phyloP scores from a whole-genome alignment of 805 yeast genomes.

The Candida sanyiensis region DNA sequence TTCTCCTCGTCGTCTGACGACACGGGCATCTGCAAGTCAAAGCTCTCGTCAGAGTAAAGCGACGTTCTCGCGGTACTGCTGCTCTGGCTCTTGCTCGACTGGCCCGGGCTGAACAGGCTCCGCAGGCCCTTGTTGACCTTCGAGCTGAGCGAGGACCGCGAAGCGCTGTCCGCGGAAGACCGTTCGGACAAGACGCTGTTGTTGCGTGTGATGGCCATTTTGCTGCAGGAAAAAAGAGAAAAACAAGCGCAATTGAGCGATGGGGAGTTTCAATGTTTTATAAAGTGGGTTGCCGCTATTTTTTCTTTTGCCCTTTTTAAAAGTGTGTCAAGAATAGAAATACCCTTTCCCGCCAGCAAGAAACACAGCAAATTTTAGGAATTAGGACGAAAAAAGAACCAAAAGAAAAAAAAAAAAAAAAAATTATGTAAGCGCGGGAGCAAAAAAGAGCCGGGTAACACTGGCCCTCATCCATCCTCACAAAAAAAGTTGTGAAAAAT shows the following conservation, averaged over 20 bases:
- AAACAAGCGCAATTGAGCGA: background rate
- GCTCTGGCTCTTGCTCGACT: no score
- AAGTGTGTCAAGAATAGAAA: no score
- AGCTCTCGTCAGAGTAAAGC: no score
- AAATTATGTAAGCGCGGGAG: no score
- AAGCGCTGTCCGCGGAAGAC: background rate
- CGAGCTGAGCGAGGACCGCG: constrained; percentile 3
- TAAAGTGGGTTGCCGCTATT: no score
- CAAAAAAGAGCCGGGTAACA: constrained; percentile 2
- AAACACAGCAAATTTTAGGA: no score
- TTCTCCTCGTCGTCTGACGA: constrained; percentile 19
- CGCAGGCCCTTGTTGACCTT: constrained; percentile 1
- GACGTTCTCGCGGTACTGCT: no score
- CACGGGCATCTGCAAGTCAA: background rate
- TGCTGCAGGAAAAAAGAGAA: background rate
- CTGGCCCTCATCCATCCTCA: background rate
- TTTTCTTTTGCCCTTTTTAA: no score
- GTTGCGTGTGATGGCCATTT: background rate
- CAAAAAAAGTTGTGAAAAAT: constrained; percentile 3
- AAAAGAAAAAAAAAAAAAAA: no score
- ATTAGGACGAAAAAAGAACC: no score
- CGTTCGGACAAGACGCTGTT: background rate
- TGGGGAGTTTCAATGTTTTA: no score
- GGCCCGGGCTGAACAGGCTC: background rate
- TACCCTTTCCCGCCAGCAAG: no score